phyloP scores from a whole-genome alignment of 176 grass and related monocot species.

The Lolium rigidum region DNA sequence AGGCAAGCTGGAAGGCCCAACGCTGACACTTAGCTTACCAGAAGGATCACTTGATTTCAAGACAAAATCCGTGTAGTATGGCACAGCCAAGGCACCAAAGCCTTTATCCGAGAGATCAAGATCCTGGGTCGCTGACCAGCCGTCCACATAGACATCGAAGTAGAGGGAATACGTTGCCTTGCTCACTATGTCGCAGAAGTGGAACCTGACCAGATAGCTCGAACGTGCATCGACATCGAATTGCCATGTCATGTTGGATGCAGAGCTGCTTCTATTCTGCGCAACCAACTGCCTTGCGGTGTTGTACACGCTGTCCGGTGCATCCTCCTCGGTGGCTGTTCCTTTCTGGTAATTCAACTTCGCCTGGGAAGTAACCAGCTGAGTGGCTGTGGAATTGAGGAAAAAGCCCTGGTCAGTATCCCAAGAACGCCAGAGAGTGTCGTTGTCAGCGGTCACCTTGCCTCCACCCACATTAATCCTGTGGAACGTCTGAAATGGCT shows the following conservation, averaged over 20 bases:
- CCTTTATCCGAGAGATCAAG: constrained; percentile 69
- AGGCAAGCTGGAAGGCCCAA: constrained; percentile 67
- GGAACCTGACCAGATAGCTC: constrained; percentile 75
- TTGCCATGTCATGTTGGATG: constrained; percentile 92
- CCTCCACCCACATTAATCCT: constrained; percentile 81
- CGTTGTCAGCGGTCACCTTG: constrained; percentile 70
- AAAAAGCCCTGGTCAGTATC: constrained; percentile 56
- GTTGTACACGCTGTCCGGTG: constrained; percentile 78
- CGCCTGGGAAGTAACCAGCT: constrained; percentile 16
- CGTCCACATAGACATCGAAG: constrained; percentile 85
- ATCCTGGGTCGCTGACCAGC: constrained; percentile 48
- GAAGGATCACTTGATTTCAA: constrained; percentile 75
- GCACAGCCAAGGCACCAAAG: constrained; percentile 51
- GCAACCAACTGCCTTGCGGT: constrained; percentile 64
- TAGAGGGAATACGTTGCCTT: constrained; percentile 58
- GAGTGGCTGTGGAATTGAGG: constrained; percentile 31
- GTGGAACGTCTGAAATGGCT: constrained; percentile 67
- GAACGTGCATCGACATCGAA: constrained; percentile 64
- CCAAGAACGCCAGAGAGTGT: constrained; percentile 83
- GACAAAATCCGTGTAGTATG: constrained; percentile 82
- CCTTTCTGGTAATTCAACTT: constrained; percentile 61
- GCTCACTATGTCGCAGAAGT: constrained; percentile 97
- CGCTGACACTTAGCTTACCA: constrained; percentile 66
- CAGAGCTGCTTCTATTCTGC: constrained; percentile 40
- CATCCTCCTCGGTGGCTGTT: constrained; percentile 51